phyloP scores from a whole-genome alignment of 1,284 basidiomycete genomes.

The Malassezia restricta region DNA sequence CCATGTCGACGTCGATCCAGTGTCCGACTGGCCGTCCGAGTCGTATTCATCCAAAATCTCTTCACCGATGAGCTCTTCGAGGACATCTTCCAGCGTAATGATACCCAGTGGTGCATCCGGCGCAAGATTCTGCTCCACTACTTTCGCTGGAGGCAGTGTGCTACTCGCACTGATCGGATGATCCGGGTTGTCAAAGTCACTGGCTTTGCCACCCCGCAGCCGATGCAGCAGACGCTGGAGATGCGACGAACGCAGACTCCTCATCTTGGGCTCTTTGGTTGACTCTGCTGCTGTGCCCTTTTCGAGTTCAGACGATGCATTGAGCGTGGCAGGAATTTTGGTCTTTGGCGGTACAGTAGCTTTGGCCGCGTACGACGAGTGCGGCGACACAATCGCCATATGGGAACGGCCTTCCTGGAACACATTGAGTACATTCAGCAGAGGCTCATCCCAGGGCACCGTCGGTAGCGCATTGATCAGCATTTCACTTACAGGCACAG shows the following conservation, averaged over 20 bases:
- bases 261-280: background rate
- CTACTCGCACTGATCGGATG: slow-evolving; percentile 18
- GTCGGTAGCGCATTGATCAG: slow-evolving; percentile 64
- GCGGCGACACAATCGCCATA: slow-evolving; percentile 66
- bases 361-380: slow-evolving; percentile 18
- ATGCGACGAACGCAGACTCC: slow-evolving; percentile 7
- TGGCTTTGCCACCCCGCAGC: slow-evolving; percentile 7
- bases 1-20: background rate
- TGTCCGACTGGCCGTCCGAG: slow-evolving; percentile 20
- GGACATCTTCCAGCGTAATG: slow-evolving; percentile 81
- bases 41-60: slow-evolving; percentile 44
- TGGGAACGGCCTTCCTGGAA: slow-evolving; percentile 84
- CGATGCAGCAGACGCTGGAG: slow-evolving; percentile 9
- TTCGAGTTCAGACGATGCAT: slow-evolving; percentile 1
- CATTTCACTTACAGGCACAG: slow-evolving; percentile 40
- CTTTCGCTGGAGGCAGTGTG: background rate
- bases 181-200: slow-evolving; percentile 34
- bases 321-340: background rate
- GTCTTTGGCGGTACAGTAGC: slow-evolving; percentile 4
- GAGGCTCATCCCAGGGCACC: slow-evolving; percentile 70
- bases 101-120: slow-evolving; percentile 61
- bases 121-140: slow-evolving; percentile 12
- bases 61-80: slow-evolving; percentile 54
- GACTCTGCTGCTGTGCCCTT: background rate
- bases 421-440: slow-evolving; percentile 72